Evolutionary conservation across 805 yeast genomes (phyloP).

Genomic region (Zygoascus biomembranicola): DNA sequence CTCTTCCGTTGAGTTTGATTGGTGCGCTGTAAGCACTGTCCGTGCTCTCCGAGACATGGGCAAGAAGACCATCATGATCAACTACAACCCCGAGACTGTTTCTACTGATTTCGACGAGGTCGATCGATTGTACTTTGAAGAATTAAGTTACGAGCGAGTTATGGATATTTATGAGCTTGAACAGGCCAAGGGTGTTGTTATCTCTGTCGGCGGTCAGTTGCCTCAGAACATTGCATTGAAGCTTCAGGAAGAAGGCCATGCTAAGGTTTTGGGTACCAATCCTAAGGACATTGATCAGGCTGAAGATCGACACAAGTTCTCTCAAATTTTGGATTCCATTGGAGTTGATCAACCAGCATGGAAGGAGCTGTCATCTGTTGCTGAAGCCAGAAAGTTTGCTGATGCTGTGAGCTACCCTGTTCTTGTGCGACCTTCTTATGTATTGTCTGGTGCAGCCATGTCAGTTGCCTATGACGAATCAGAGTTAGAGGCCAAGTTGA

Average conservation of each 20-base stretch:
- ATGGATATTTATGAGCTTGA: slow-evolving; percentile 96
- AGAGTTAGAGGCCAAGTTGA: slow-evolving; percentile 75
- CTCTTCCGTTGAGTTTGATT: slow-evolving; percentile 95
- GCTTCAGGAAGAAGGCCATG: slow-evolving; percentile 67
- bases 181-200: slow-evolving; percentile 81
- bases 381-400: slow-evolving; percentile 81
- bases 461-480: slow-evolving; percentile 72
- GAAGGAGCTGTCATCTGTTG: slow-evolving; percentile 86
- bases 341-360: slow-evolving; percentile 95
- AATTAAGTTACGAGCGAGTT: slow-evolving; percentile 89
- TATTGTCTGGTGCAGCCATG: slow-evolving; percentile 98
- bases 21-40: slow-evolving; percentile 98
- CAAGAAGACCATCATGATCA: slow-evolving; percentile 88
- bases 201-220: slow-evolving; percentile 95
- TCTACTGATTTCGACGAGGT: slow-evolving; percentile 98
- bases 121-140: slow-evolving; percentile 94
- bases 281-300: slow-evolving; percentile 96
- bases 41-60: slow-evolving; percentile 85
- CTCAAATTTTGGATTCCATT: slow-evolving; percentile 86
- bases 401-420: slow-evolving; percentile 87
- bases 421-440: slow-evolving; percentile 94
- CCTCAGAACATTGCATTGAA: slow-evolving; percentile 94
- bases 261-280: slow-evolving; percentile 84
- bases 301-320: slow-evolving; percentile 97
- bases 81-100: slow-evolving; percentile 97